Base-by-base conservation (phyloP, 768 basidiomycete genomes). In the Boletus huronensis region DNA sequence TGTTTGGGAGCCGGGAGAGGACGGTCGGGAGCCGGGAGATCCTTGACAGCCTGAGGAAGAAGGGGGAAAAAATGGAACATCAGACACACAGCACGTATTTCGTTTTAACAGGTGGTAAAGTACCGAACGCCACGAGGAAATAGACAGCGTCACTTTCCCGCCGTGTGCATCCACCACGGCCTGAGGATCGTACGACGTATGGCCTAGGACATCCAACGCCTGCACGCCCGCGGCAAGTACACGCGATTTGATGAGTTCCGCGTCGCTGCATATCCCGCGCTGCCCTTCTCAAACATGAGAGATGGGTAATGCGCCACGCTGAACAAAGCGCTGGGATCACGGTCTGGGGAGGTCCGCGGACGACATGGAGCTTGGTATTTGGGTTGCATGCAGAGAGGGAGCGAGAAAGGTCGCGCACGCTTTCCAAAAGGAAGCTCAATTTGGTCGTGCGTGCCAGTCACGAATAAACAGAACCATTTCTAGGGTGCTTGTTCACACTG, bases 321-420 rank as follows among this genome's bases (percentile, higher is more conserved):
- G 50, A 46, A 44, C 42, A 42, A 31, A 43, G 35, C 25, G 56
- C 56, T 35, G 50, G 63, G 35, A 58, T 48, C 36, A 60, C 38
- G 16, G 52, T 53, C 43, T 43, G 34, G n/a, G 51, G 52, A 54
- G 57, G 57, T 60, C 58, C 68, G 59, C 63, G 63, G 58, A 59
- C 16, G 56, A 60, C 39, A 48, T 48, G 65, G 56, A 59, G 34
- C 52, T 54, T 66, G 50, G 53, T 52, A 50, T 43, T 50, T 50
- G 60, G 43, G 45, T 60, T 62, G 25, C 54, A 50, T 6, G 32
- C 46, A 47, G 39, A 53, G 53, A 47, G 47, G 31, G 58, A 34
- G 25, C 43, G 31, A 19, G 53, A 60, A 42, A 52, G 55, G 47
- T 60, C 21, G 52, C 35, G 50, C n/a, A 38, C 43, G 26, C 40